A percentile compares a stretch with the other conserved stretches of the same genome.
Conservation (phyloP, 768 basidiomycete species). For the Galerina sulciceps region DNA sequence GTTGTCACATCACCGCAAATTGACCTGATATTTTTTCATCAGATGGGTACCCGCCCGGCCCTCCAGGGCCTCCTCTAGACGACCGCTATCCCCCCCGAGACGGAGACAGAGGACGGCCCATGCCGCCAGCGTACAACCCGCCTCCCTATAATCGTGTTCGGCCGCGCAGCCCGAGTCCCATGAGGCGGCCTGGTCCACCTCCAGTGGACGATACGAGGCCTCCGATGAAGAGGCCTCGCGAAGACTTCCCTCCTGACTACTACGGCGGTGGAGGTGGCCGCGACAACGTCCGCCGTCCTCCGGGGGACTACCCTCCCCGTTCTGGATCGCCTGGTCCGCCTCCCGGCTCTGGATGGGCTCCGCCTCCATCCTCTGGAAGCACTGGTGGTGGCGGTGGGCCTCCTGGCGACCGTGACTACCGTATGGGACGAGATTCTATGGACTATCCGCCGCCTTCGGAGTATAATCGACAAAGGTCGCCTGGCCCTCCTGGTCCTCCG, state of each 20-base stretch:
- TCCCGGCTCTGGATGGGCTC: slow-evolving; percentile 19
- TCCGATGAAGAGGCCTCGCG: slow-evolving; percentile 47
- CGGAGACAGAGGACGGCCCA: slow-evolving; percentile 25
- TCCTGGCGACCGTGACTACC: slow-evolving; percentile 40
- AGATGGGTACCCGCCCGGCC: slow-evolving; percentile 22
- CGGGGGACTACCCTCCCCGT: slow-evolving; percentile 26
- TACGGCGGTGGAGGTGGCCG: slow-evolving; percentile 35
- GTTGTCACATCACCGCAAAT: neutral
- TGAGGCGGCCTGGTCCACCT: slow-evolving; percentile 33
- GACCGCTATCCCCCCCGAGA: slow-evolving; percentile 23
- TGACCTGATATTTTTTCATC: neutral
- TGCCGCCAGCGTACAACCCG: slow-evolving; percentile 18
- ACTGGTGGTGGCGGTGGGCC: slow-evolving; percentile 20
- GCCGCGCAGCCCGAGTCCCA: slow-evolving; percentile 49
- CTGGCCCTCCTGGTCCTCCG: slow-evolving; percentile 23
- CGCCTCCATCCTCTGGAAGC: slow-evolving; percentile 19
- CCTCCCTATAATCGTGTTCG: slow-evolving; percentile 44
- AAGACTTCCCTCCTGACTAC: slow-evolving; percentile 42
- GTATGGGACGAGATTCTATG: slow-evolving; percentile 26
- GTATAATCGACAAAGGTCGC: slow-evolving; percentile 42
- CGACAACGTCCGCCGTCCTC: slow-evolving; percentile 20
- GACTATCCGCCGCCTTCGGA: slow-evolving; percentile 27
- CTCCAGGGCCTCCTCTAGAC: slow-evolving; percentile 15
- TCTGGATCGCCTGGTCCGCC: slow-evolving; percentile 21
- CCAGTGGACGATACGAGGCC: slow-evolving; percentile 45